Conservation (phyloP, 2,329 filamentous ascomycete species). For the Ophiostoma perfectum region DNA sequence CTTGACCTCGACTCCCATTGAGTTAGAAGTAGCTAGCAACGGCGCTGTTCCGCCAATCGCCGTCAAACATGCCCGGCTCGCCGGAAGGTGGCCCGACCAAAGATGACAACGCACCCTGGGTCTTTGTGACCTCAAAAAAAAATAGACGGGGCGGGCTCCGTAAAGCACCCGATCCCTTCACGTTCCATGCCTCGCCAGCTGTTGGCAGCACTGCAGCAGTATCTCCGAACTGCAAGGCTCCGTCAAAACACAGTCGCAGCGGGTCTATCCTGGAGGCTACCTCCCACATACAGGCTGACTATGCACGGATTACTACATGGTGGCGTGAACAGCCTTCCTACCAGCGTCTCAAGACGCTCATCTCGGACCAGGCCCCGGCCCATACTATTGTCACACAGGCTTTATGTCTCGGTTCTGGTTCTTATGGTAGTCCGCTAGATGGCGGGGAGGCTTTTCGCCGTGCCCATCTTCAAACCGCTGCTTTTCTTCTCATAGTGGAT, state of each 20-base stretch:
- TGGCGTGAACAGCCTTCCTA: constrained; percentile 32
- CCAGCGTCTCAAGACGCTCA: constrained; percentile 33
- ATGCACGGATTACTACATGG: constrained; percentile 24
- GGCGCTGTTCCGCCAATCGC: not conserved
- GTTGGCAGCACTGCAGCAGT: not conserved
- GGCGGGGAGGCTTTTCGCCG: constrained; percentile 42
- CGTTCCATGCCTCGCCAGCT: not conserved
- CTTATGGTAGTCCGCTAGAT: constrained; percentile 50
- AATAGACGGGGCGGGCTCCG: not conserved
- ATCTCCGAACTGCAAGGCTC: not conserved
- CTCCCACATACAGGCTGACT: constrained; percentile 28
- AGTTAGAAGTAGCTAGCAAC: not conserved
- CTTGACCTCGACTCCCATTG: not conserved
- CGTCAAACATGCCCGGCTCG: not conserved
- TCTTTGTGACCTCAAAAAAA: constrained; percentile 11
- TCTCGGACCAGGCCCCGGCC: constrained; percentile 29
- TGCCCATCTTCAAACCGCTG: constrained; percentile 49
- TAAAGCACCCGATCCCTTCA: not conserved
- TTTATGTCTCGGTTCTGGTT: constrained; percentile 51
- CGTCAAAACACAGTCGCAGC: not conserved
- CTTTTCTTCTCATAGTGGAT: constrained; percentile 46
- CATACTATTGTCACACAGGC: constrained; percentile 37
- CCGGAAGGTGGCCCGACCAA: not conserved
- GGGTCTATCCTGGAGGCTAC: not conserved
- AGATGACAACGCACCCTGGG: constrained; percentile 15